A percentile compares a stretch with the other conserved stretches of the same genome.
phyloP scores from a whole-genome alignment of 352 stramenopile species.

The Phytopythium delawarense region DNA sequence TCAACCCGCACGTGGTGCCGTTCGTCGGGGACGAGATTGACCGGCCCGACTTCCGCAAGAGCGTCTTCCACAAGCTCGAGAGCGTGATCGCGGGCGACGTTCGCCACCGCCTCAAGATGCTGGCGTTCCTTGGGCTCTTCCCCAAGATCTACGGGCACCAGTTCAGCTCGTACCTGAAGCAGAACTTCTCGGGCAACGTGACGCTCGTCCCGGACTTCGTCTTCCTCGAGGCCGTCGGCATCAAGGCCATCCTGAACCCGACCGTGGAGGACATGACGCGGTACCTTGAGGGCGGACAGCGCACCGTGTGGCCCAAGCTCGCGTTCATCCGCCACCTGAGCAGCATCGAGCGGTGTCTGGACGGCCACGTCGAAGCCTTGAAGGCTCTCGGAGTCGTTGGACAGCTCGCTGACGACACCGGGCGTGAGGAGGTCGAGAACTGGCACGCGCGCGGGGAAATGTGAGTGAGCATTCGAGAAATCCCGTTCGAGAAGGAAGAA shows the following conservation, averaged over 20 bases:
- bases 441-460: slow-evolving; percentile 6
- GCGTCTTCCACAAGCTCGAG: slow-evolving; percentile 69
- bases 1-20: slow-evolving; percentile 91
- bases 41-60: slow-evolving; percentile 54
- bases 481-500: no score
- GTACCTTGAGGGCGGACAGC: slow-evolving; percentile 86
- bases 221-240: slow-evolving; percentile 74
- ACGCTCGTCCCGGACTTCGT: slow-evolving; percentile 92
- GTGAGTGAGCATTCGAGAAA: background rate
- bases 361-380: slow-evolving; percentile 33
- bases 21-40: slow-evolving; percentile 90
- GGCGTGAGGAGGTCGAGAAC: background rate
- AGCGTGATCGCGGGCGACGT: slow-evolving; percentile 80
- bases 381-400: slow-evolving; percentile 9
- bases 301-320: slow-evolving; percentile 89
- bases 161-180: slow-evolving; percentile 74
- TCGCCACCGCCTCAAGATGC: slow-evolving; percentile 61
- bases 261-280: slow-evolving; percentile 64
- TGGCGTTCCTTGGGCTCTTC: slow-evolving; percentile 87
- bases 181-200: slow-evolving; percentile 97
- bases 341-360: slow-evolving; percentile 84
- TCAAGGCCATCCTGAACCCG: slow-evolving; percentile 84
- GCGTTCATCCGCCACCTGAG: slow-evolving; percentile 93
- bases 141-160: slow-evolving; percentile 79
- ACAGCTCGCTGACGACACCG: background rate